phyloP scores from a whole-genome alignment of 2,329 filamentous ascomycete species.

The Phialocephala subalpina region DNA sequence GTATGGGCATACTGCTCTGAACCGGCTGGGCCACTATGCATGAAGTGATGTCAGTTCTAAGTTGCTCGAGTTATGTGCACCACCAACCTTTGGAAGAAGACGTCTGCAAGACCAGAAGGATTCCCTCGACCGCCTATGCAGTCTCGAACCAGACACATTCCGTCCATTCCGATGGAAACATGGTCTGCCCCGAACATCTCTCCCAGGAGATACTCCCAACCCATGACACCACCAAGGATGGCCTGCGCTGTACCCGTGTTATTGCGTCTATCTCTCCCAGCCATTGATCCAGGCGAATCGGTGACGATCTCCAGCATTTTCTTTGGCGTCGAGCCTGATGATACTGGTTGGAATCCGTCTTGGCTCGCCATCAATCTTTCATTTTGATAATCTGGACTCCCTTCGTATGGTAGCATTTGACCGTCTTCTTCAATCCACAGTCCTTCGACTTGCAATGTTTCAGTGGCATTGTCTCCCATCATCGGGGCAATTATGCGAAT shows the following conservation, averaged over 20 bases:
- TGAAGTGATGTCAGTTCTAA: conserved; percentile 19
- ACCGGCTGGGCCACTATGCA: conserved; percentile 35
- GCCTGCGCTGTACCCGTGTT: conserved; percentile 21
- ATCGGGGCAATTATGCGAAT: conserved; percentile 41
- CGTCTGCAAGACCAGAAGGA: conserved; percentile 37
- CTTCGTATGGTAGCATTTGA: conserved; percentile 28
- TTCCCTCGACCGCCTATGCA: conserved; percentile 45
- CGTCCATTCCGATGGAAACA: conserved; percentile 43
- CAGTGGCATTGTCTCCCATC: conserved; percentile 26
- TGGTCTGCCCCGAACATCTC: conserved; percentile 48
- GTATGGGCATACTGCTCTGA: conserved; percentile 43
- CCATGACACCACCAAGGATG: conserved; percentile 39
- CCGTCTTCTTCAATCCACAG: conserved; percentile 39
- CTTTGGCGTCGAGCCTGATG: background rate
- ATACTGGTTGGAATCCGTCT: background rate
- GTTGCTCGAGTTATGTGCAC: background rate
- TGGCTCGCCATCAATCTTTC: background rate
- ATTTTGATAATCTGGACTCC: background rate
- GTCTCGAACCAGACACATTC: conserved; percentile 45
- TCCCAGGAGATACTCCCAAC: conserved; percentile 47
- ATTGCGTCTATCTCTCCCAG: conserved; percentile 25
- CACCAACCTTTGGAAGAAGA: conserved; percentile 40
- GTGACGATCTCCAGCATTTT: conserved; percentile 45
- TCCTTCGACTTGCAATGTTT: conserved; percentile 37
- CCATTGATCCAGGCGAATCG: conserved; percentile 39